Conservation (phyloP, 306 rosid species). For the Quercus rubra region DNA sequence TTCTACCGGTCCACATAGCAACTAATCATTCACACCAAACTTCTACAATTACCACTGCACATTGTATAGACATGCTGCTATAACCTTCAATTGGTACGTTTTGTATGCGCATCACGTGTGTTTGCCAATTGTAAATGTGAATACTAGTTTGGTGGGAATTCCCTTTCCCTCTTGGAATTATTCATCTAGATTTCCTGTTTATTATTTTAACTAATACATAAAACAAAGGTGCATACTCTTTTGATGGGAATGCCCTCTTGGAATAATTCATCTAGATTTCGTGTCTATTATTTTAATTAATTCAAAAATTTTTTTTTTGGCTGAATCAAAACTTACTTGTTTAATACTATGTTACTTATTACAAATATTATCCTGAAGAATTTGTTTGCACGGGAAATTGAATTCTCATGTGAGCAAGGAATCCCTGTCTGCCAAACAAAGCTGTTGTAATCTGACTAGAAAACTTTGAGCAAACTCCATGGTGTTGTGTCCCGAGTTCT, state of each 20-base stretch:
- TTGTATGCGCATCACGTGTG: too few relatives aligned
- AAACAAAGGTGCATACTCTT: neutral
- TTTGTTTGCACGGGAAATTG: neutral
- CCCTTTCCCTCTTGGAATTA: neutral
- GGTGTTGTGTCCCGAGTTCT: neutral
- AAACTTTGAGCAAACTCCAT: neutral
- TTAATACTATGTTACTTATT: neutral
- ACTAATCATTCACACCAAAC: too few relatives aligned
- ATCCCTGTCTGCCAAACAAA: neutral
- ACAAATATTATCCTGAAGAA: neutral
- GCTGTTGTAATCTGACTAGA: neutral
- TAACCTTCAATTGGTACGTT: too few relatives aligned
- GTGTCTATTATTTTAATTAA: neutral
- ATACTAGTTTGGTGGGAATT: neutral
- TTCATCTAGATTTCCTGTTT: neutral
- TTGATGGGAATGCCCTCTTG: neutral
- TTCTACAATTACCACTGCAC: too few relatives aligned
- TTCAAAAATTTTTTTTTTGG: too few relatives aligned
- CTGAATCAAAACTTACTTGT: neutral
- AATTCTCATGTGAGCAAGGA: slow-evolving; percentile 4
- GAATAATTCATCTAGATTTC: neutral
- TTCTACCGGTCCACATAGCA: too few relatives aligned
- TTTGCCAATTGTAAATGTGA: too few relatives aligned
- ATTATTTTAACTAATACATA: neutral
- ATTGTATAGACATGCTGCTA: too few relatives aligned